Base-by-base conservation (phyloP, 306 rosid genomes). In the Psophocarpus tetragonolobus region DNA sequence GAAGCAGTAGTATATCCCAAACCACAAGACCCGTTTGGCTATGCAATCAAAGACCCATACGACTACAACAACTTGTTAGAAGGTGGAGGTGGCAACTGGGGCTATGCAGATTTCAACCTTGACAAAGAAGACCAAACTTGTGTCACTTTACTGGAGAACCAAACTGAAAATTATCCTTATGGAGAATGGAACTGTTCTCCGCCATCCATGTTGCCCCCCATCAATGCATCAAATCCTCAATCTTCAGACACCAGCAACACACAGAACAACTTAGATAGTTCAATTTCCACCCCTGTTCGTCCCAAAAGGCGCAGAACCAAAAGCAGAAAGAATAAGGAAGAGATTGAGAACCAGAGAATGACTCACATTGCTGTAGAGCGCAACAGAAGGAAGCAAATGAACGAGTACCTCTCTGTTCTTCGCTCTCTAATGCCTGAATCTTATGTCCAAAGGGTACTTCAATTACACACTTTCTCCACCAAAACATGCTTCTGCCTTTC, bases 291-390 rank as follows among this genome's bases (percentile, higher is more conserved):
- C 38, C 38, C 73, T 14, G 3, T 53, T 75, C 92, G 93, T n/a
- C 90, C 87, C 0, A 92, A 91, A 83, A 85, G 92, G 57, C 82
- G 99, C 24, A 87, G 98, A 26, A 71, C 85, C 10, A 91, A 82
- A 82, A 86, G 82, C 47, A 66, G 88, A 6, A 92, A 91, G 89
- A 96, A 96, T 75, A 81, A 88, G 56, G 94, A 96, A 70, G 99
- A 96, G 62, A 92, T 96, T 29, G 97, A 96, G 89, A 96, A 87
- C 63, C 99, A 96, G 73, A 89, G 99, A 83, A 96, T 96, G 92
- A 96, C 98, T 30, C 99, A 96, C 93, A 96, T 96, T 84, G 92
- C 97, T 2, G 99, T 96, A 0, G 99, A 95, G 77, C 88, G 99
- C n/a, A 95, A 95, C 56, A 75, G 99, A 32, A 84, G 99, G 36